phyloP scores from a whole-genome alignment of 345 rosid genomes.

The Hibiscus trionum region DNA sequence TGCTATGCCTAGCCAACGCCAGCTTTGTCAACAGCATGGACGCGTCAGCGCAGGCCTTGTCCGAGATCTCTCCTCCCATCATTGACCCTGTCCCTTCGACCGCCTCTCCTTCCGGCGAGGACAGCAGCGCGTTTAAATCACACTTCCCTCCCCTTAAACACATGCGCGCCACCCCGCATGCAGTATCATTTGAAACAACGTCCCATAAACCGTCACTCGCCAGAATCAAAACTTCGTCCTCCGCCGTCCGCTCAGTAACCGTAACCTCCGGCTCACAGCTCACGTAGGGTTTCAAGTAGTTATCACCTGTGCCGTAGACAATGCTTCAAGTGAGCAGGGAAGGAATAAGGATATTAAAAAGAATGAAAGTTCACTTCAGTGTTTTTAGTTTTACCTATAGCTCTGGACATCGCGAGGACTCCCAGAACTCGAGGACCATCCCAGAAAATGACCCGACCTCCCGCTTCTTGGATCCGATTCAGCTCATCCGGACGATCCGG shows the following conservation, averaged over 20 bases:
- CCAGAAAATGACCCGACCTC: conserved; percentile 90
- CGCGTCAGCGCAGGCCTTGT: conserved; percentile 63
- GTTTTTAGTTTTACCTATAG: conserved; percentile 45
- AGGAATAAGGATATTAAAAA: not conserved
- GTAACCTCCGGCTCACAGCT: conserved; percentile 78
- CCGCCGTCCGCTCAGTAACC: conserved; percentile 47
- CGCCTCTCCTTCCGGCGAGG: conserved; percentile 5
- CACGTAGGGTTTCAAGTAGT: conserved; percentile 84
- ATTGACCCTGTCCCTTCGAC: not conserved
- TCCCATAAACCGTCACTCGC: conserved; percentile 95
- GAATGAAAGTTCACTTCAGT: not conserved
- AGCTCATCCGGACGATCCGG: conserved; percentile 93
- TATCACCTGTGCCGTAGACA: conserved; percentile 48
- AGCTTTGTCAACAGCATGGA: conserved; percentile 60
- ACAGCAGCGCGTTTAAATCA: not conserved
- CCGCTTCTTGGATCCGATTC: conserved; percentile 63
- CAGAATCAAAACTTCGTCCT: conserved; percentile 69
- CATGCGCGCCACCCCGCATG: conserved; percentile 67
- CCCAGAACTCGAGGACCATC: conserved; percentile 83
- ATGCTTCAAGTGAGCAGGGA: not conserved
- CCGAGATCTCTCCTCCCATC: conserved; percentile 28
- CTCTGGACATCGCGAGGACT: conserved; percentile 86
- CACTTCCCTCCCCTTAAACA: conserved; percentile 39
- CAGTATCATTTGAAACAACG: conserved; percentile 74
- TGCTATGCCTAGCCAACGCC: conserved; percentile 67